Evolutionary conservation across 352 stramenopile species (phyloP).

Genomic region (Chrysophaeum taylorii): DNA sequence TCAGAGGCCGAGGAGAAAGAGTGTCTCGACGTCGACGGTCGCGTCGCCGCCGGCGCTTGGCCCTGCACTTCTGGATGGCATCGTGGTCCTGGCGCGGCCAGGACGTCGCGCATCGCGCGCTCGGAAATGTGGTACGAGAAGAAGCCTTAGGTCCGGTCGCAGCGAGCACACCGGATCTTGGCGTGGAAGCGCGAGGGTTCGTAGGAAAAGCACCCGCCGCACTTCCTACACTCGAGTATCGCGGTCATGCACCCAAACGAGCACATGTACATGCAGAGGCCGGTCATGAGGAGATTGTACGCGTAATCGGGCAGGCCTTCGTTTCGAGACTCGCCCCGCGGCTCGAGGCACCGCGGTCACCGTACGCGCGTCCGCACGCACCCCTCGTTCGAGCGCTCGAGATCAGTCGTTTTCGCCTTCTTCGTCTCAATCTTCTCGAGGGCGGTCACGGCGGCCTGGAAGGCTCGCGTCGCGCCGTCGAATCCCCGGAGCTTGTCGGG

Average conservation of each 20-base stretch:
- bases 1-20: slow-evolving; percentile 17
- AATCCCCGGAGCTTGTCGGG: slow-evolving; percentile 18
- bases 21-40: not conserved
- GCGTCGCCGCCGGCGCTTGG: not conserved
- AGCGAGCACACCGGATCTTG: slow-evolving; percentile 14
- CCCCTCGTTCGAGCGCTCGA: slow-evolving; percentile 21
- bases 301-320: slow-evolving; percentile 17
- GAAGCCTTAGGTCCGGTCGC: slow-evolving; percentile 18
- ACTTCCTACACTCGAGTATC: slow-evolving; percentile 18
- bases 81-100: slow-evolving; percentile 5
- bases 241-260: slow-evolving; percentile 21
- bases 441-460: slow-evolving; percentile 24
- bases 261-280: slow-evolving; percentile 16
- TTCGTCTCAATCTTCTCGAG: slow-evolving; percentile 14
- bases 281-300: slow-evolving; percentile 27
- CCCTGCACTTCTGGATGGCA: not conserved
- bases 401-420: not conserved
- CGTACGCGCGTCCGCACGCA: slow-evolving; percentile 18
- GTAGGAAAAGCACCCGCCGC: slow-evolving; percentile 15
- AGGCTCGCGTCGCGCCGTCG: slow-evolving; percentile 20
- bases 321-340: slow-evolving; percentile 9
- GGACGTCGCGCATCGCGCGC: slow-evolving; percentile 1
- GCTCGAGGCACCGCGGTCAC: slow-evolving; percentile 20
- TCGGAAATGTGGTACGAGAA: slow-evolving; percentile 16
- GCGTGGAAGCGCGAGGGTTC: slow-evolving; percentile 14